These are phyloP conservation scores for Ustilago cynodontis DNA, from an alignment of 1,284 basidiomycete species.

Conservation along the genomic window DNA sequence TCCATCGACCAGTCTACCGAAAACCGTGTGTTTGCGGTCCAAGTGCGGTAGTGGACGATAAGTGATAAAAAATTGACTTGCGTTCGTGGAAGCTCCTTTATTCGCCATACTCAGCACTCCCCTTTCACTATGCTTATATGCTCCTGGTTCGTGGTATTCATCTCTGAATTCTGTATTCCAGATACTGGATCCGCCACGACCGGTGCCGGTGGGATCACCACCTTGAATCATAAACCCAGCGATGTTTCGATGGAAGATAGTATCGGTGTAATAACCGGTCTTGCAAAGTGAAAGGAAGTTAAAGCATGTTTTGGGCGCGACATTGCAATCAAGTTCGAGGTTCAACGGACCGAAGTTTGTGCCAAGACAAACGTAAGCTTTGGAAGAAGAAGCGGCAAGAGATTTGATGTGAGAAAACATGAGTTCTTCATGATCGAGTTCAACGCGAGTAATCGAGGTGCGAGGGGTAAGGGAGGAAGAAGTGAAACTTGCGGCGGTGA, in stretches of 20 bases:
- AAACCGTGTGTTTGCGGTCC: slow-evolving; percentile 88
- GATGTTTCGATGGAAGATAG: slow-evolving; percentile 88
- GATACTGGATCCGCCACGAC: slow-evolving; percentile 89
- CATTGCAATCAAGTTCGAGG: slow-evolving; percentile 90
- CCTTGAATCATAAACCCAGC: slow-evolving; percentile 99
- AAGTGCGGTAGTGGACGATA: slow-evolving; percentile 76
- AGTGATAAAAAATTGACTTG: slow-evolving; percentile 64
- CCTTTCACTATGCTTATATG: slow-evolving; percentile 56
- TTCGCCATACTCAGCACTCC: slow-evolving; percentile 69
- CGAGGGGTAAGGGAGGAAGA: slow-evolving; percentile 89
- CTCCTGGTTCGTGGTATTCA: slow-evolving; percentile 77
- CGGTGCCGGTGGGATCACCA: slow-evolving; percentile 95
- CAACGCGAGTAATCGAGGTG: slow-evolving; percentile 80
- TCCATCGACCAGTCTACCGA: slow-evolving; percentile 90
- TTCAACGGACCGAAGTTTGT: slow-evolving; percentile 92
- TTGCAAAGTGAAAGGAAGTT: slow-evolving; percentile 82
- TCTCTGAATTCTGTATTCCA: slow-evolving; percentile 97
- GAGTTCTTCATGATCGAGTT: slow-evolving; percentile 92
- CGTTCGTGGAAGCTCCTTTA: slow-evolving; percentile 63
- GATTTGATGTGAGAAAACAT: slow-evolving; percentile 77
- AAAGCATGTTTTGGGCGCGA: slow-evolving; percentile 92
- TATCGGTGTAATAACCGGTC: slow-evolving; percentile 88
- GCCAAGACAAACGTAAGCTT: slow-evolving; percentile 76
- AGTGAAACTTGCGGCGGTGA: slow-evolving; percentile 90
- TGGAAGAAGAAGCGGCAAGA: slow-evolving; percentile 7